Base-by-base conservation (phyloP, 2,329 filamentous ascomycete genomes). In the Colletotrichum coccodes region DNA sequence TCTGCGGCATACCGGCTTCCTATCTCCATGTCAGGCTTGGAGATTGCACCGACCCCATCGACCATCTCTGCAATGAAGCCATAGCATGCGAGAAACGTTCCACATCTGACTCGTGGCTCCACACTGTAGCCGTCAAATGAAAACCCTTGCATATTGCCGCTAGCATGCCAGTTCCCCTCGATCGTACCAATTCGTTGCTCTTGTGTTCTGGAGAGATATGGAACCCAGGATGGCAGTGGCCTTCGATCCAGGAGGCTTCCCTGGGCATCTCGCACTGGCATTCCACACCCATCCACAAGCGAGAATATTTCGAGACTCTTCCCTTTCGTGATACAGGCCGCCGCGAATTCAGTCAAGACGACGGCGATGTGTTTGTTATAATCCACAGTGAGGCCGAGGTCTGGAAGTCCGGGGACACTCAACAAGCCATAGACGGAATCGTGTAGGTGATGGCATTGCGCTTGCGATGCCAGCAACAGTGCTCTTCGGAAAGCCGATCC, bases 261-360 rank as follows among this genome's bases (percentile, higher is more conserved):
- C 21, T 23, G 52, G 3, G 52, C 30, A 40, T 56, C 52, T n/a
- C 36, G 23, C 12, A 56, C n/a, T 9, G 47, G 21, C 28, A 53
- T 26, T 6, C 60, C 53, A 12, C 36, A 21, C 5, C 62, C 62
- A 34, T 65, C 44, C 5, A 65, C 11, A n/a, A 59, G n/a, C 9
- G 62, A 56, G 42, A 65, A 36, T 8, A 65, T n/a, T n/a, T 65
- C 62, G 23, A 65, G 62, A 12, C 40, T 59, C 23, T 52, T 32
- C 1, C 44, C 54, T 12, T 38, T 50, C 9, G 44, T 52, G n/a
- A 65, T 30, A 34, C 53, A 65, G n/a, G 53, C 53, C 38, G 28
- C 12, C 11, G 62, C 62, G 28, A 59, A 65, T 18, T 52, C 34
- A 16, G 53, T 40, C 9, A 23, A 44, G 6, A 65, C 42, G 34